These are phyloP conservation scores for Apiospora hydei DNA, from an alignment of 2,329 filamentous ascomycete species.

Conservation along the genomic window DNA sequence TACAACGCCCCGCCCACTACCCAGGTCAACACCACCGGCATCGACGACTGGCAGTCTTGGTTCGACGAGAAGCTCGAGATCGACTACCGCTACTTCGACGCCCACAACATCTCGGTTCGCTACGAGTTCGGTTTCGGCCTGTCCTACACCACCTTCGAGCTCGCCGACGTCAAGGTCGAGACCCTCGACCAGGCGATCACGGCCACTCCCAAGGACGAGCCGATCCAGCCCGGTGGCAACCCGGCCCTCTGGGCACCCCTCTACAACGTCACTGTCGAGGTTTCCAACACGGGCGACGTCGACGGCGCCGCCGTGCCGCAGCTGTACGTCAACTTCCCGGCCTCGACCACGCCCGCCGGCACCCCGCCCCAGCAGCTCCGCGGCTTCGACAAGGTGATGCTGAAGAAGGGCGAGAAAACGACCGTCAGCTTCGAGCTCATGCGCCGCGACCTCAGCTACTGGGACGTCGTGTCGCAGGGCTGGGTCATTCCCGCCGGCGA, in stretches of 20 bases:
- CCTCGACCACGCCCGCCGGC: conserved; percentile 16
- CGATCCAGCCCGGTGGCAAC: conserved; percentile 68
- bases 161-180: conserved; percentile 39
- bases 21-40: conserved; percentile 45
- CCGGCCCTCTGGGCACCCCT: conserved; percentile 71
- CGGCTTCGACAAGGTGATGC: conserved; percentile 79
- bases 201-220: conserved; percentile 20
- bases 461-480: conserved; percentile 79
- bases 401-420: conserved; percentile 70
- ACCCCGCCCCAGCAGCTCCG: conserved; percentile 75
- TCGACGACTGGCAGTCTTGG: conserved; percentile 51
- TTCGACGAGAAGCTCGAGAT: conserved; percentile 72
- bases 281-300: conserved; percentile 73
- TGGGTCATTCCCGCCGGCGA: conserved; percentile 58
- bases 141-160: conserved; percentile 65
- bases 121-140: conserved; percentile 73
- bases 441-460: conserved; percentile 84
- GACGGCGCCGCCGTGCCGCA: conserved; percentile 76
- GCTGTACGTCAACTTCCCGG: conserved; percentile 46
- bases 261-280: conserved; percentile 69
- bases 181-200: conserved; percentile 15
- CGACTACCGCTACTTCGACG: conserved; percentile 72
- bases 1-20: conserved; percentile 52
- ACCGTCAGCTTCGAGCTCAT: conserved; percentile 75
- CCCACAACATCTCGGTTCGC: conserved; percentile 62